These are phyloP conservation scores for Hypoxylon sp. DNA, from an alignment of 2,329 filamentous ascomycete genomes.

Conservation along the genomic window DNA sequence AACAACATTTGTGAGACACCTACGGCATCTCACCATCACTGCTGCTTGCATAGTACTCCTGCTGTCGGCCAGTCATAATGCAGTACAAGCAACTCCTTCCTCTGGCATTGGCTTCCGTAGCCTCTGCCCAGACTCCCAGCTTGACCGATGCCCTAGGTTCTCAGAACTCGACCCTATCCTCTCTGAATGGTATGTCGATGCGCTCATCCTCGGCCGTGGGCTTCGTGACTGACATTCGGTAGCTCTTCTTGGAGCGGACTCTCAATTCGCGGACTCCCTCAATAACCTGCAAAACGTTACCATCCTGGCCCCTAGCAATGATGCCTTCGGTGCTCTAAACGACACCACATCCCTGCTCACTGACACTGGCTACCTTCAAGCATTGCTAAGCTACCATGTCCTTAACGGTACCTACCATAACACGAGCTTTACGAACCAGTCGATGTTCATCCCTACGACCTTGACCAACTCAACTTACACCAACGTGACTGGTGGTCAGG, in stretches of 20 bases:
- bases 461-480: constrained; percentile 65
- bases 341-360: constrained; percentile 46
- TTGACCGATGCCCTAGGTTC: constrained; percentile 43
- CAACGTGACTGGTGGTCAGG: constrained; percentile 72
- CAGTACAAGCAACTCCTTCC: constrained; percentile 30
- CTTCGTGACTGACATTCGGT: neutral
- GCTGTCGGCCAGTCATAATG: constrained; percentile 29
- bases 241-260: constrained; percentile 43
- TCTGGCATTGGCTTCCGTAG: constrained; percentile 34
- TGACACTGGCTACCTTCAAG: constrained; percentile 50
- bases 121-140: constrained; percentile 37
- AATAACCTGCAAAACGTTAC: constrained; percentile 63
- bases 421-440: constrained; percentile 48
- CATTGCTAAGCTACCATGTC: constrained; percentile 70
- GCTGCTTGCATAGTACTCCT: neutral
- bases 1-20: neutral
- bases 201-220: neutral
- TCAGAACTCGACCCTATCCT: constrained; percentile 41
- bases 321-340: constrained; percentile 58
- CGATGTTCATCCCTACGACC: constrained; percentile 57
- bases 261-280: constrained; percentile 30
- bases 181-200: constrained; percentile 35
- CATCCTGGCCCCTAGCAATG: constrained; percentile 68
- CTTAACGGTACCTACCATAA: constrained; percentile 64
- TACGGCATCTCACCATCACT: neutral